phyloP scores from a whole-genome alignment of 345 rosid genomes.

The Citrus reticulata region DNA sequence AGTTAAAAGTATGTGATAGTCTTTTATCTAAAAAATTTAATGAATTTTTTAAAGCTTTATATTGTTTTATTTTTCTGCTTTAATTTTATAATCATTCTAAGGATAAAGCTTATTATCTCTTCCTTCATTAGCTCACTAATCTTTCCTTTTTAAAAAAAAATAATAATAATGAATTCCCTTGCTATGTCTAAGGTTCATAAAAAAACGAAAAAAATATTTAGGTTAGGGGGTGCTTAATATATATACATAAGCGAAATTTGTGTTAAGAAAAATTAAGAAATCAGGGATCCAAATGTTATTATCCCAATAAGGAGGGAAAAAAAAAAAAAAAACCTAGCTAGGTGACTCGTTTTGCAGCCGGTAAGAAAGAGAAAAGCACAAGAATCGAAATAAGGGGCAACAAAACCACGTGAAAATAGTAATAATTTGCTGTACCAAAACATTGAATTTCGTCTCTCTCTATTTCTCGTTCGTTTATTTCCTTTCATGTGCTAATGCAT shows the following conservation, averaged over 20 bases:
- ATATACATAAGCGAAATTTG: too few species aligned
- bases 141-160: too few species aligned
- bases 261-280: too few species aligned
- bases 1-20: too few species aligned
- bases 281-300: background rate
- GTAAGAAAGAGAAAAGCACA: background rate
- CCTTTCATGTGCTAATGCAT: background rate
- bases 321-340: background rate
- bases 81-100: too few species aligned
- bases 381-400: background rate
- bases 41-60: too few species aligned
- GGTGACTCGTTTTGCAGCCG: too few species aligned
- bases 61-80: too few species aligned
- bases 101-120: background rate
- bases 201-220: background rate
- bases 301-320: background rate
- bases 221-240: too few species aligned
- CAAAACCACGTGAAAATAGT: constrained; percentile 24
- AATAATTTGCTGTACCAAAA: background rate
- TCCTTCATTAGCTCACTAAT: background rate
- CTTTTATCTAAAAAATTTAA: too few species aligned
- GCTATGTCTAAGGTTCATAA: too few species aligned
- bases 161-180: too few species aligned
- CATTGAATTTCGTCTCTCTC: background rate
- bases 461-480: background rate